Percentiles rank a stretch among this genome's conserved stretches.
These are phyloP conservation scores for Ascosphaera apis DNA, from an alignment of 2,329 filamentous ascomycete genomes.

Conservation along the genomic window DNA sequence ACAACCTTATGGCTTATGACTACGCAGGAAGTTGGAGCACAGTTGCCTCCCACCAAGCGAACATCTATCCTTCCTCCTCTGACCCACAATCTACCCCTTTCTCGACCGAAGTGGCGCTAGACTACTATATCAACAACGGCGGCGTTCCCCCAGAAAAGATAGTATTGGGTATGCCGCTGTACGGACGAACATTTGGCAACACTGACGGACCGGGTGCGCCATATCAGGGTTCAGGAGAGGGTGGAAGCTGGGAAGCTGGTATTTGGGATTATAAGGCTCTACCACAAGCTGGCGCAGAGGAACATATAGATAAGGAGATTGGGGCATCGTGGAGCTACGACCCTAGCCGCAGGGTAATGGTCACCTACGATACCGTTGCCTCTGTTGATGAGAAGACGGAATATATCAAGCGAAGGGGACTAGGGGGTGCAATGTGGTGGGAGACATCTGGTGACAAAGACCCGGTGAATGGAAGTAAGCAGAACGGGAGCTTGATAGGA, in stretches of 20 bases:
- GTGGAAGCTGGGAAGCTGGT: slow-evolving; percentile 57
- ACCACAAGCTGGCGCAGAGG: slow-evolving; percentile 42
- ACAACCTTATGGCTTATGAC: slow-evolving; percentile 58
- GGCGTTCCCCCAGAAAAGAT: slow-evolving; percentile 45
- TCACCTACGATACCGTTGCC: slow-evolving; percentile 43
- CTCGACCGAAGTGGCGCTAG: slow-evolving; percentile 45
- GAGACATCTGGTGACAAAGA: slow-evolving; percentile 60
- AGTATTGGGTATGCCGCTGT: slow-evolving; percentile 86
- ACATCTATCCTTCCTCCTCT: slow-evolving; percentile 39
- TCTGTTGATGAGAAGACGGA: slow-evolving; percentile 46
- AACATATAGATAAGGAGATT: slow-evolving; percentile 31
- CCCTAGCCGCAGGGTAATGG: slow-evolving; percentile 35
- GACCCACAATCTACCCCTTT: slow-evolving; percentile 53
- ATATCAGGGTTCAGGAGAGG: slow-evolving; percentile 52
- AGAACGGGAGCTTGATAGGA: slow-evolving; percentile 40
- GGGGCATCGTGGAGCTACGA: slow-evolving; percentile 61
- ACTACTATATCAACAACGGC: slow-evolving; percentile 42
- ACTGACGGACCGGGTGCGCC: slow-evolving; percentile 52
- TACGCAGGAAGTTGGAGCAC: slow-evolving; percentile 64
- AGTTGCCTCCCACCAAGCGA: slow-evolving; percentile 56
- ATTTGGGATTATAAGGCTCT: slow-evolving; percentile 77
- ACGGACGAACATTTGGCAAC: slow-evolving; percentile 63
- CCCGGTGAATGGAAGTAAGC: slow-evolving; percentile 19
- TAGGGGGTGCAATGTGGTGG: slow-evolving; percentile 96
- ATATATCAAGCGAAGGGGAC: slow-evolving; percentile 39